Conservation (phyloP, 371 early-diverging fungal species). For the Smittium mucronatum region DNA sequence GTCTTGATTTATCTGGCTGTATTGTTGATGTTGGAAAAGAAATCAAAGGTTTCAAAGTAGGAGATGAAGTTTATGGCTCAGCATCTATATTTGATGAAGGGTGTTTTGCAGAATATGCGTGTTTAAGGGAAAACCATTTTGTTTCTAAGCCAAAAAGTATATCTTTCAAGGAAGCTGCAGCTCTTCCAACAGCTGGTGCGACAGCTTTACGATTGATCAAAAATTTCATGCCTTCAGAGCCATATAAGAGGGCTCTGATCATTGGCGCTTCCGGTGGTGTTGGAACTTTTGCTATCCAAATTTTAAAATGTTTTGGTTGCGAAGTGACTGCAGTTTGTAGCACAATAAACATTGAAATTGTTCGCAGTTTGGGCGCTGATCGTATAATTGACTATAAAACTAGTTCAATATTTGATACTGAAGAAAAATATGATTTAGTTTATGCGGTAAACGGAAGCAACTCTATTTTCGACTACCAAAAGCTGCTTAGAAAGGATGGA, state of each 20-base stretch:
- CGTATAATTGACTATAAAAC: constrained; percentile 5
- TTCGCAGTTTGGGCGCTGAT: neutral
- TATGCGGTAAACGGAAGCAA: neutral
- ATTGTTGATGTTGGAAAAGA: neutral
- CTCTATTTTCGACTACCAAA: neutral
- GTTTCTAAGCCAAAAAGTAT: neutral
- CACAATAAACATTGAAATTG: neutral
- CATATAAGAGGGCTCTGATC: neutral
- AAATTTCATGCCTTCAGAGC: neutral
- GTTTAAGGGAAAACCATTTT: neutral
- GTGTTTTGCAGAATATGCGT: constrained; percentile 4
- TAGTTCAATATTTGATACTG: neutral
- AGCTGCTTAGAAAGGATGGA: constrained; percentile 1
- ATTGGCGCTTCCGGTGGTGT: constrained; percentile 3
- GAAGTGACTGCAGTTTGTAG: constrained; percentile 6
- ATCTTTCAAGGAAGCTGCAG: constrained; percentile 1
- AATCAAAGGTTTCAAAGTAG: neutral
- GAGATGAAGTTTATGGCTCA: neutral
- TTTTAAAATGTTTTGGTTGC: neutral
- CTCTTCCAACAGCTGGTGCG: neutral
- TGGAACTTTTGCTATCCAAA: constrained; percentile 4
- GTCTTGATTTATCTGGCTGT: neutral
- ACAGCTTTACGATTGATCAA: neutral
- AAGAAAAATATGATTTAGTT: neutral
- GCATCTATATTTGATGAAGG: neutral